Conservation (phyloP, 805 yeast species). For the Wickerhamiella slavikovae region DNA sequence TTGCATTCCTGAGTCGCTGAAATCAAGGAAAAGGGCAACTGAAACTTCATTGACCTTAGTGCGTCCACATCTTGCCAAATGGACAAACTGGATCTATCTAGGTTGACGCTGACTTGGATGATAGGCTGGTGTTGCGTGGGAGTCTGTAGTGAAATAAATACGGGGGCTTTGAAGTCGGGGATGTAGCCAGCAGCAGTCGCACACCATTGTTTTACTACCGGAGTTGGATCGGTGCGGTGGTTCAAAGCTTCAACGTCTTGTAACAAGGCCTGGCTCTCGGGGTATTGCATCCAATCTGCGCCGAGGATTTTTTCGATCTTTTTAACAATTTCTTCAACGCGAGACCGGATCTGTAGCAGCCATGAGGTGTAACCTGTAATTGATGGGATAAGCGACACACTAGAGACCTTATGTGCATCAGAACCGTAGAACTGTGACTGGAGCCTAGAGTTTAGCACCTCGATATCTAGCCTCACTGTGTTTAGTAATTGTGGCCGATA, state of each 20-base stretch:
- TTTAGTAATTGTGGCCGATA: slow-evolving; percentile 32
- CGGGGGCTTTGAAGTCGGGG: slow-evolving; percentile 15
- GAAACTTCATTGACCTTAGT: slow-evolving; percentile 28
- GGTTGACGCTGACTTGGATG: slow-evolving; percentile 24
- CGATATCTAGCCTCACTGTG: slow-evolving; percentile 28
- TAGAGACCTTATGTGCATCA: slow-evolving; percentile 18
- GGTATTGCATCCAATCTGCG: slow-evolving; percentile 35
- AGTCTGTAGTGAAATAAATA: too few relatives aligned
- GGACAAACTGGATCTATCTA: slow-evolving; percentile 24
- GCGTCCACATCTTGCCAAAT: slow-evolving; percentile 35
- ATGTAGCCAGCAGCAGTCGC: slow-evolving; percentile 11
- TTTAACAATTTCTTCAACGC: slow-evolving; percentile 22
- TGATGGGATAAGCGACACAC: slow-evolving; percentile 27
- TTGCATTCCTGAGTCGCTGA: slow-evolving; percentile 29
- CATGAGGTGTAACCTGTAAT: slow-evolving; percentile 29
- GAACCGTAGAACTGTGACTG: slow-evolving; percentile 15
- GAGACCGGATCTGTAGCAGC: slow-evolving; percentile 30
- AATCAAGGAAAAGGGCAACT: slow-evolving; percentile 33
- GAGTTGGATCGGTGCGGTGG: slow-evolving; percentile 25
- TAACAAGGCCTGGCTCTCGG: slow-evolving; percentile 46
- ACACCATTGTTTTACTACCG: slow-evolving; percentile 31
- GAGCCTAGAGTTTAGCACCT: slow-evolving; percentile 23
- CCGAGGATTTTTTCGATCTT: slow-evolving; percentile 36
- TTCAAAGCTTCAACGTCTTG: slow-evolving; percentile 27
- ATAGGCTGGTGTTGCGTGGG: too few relatives aligned